Evolutionary conservation across 176 grass and related monocot genomes (phyloP).

Genomic region (Oryza meridionalis): DNA sequence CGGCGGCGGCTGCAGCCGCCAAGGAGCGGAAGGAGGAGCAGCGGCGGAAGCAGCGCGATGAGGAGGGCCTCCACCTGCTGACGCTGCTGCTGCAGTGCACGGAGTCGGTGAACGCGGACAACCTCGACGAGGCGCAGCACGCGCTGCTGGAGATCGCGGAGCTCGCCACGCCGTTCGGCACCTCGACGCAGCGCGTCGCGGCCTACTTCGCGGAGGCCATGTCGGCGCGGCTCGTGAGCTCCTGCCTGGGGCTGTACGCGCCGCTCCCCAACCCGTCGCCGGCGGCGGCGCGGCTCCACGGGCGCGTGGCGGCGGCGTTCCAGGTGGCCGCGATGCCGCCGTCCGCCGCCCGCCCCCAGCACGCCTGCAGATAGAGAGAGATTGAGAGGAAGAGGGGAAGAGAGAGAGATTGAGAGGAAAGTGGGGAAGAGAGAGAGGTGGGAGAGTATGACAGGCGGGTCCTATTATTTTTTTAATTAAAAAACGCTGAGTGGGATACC

Average conservation of each 20-base stretch:
- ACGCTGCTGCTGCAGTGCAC: conserved; percentile 84
- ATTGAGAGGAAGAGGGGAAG: too few relatives aligned
- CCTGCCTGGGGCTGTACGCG: conserved; percentile 85
- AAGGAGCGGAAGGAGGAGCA: conserved; percentile 67
- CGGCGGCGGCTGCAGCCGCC: conserved; percentile 37
- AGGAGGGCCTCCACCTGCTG: conserved; percentile 74
- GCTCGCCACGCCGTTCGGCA: conserved; percentile 76
- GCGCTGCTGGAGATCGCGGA: conserved; percentile 79
- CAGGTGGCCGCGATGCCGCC: too few relatives aligned
- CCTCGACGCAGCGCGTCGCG: conserved; percentile 80
- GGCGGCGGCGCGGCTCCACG: conserved; percentile 35
- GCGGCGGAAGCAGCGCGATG: conserved; percentile 75
- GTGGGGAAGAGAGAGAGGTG: too few relatives aligned
- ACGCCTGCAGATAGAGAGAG: too few relatives aligned
- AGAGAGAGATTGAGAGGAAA: too few relatives aligned
- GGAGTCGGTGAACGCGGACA: conserved; percentile 68
- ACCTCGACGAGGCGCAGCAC: conserved; percentile 71
- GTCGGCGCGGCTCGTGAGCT: conserved; percentile 85
- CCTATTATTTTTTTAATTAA: too few relatives aligned
- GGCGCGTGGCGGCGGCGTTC: conserved; percentile 74
- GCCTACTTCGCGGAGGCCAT: conserved; percentile 99
- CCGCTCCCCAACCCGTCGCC: conserved; percentile 57
- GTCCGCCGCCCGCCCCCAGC: too few relatives aligned
- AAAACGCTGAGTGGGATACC: too few relatives aligned
- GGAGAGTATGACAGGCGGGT: too few relatives aligned